Conservation (phyloP, 352 stramenopile genomes). For the Blastocystis sp. region DNA sequence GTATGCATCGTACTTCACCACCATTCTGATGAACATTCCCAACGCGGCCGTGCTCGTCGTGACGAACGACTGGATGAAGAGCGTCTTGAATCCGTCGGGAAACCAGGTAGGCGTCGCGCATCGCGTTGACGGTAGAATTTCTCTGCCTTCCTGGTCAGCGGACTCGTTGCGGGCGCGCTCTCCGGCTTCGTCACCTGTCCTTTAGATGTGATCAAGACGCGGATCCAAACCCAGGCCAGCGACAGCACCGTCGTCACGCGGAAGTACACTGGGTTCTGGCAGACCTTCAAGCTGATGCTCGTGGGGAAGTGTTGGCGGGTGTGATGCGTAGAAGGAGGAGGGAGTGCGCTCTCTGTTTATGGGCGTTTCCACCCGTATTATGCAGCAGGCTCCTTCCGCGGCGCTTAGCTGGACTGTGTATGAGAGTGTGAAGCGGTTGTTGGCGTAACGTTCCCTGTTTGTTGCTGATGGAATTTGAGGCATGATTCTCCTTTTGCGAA, state of each 20-base stretch:
- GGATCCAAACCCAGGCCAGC: constrained; percentile 85
- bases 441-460: constrained; percentile 68
- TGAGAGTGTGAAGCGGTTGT: constrained; percentile 82
- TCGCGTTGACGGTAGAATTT: constrained; percentile 77
- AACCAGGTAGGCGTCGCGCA: constrained; percentile 16
- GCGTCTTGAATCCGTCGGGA: constrained; percentile 77
- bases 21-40: constrained; percentile 94
- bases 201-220: constrained; percentile 96
- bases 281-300: constrained; percentile 53
- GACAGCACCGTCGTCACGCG: background rate
- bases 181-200: constrained; percentile 88
- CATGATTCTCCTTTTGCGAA: background rate
- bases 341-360: constrained; percentile 86
- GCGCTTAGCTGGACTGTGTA: constrained; percentile 99
- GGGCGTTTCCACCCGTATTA: constrained; percentile 86
- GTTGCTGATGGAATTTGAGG: background rate
- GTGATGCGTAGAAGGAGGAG: constrained; percentile 79
- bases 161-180: constrained; percentile 85
- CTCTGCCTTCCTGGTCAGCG: constrained; percentile 85
- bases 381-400: constrained; percentile 93
- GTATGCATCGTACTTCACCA: constrained; percentile 93
- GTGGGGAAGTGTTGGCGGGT: background rate
- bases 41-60: constrained; percentile 97
- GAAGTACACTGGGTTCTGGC: constrained; percentile 56
- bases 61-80: constrained; percentile 93